Evolutionary conservation across 176 grass and related monocot species (phyloP), one percentile per base, ranked within the genome.

Genomic region (Aechmea fasciata): DNA sequence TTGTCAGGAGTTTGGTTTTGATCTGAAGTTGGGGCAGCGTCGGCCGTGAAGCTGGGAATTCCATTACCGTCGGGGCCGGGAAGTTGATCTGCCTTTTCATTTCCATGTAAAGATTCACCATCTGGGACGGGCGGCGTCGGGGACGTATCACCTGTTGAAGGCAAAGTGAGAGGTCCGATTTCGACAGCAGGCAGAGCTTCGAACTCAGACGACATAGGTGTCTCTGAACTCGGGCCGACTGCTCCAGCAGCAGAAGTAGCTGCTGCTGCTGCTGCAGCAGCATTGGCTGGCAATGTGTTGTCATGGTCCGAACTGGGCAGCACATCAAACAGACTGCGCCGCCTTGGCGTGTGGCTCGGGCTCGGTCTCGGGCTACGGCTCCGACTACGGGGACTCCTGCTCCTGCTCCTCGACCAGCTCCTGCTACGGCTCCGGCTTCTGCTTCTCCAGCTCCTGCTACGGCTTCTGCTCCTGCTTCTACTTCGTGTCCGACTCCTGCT

Each of bases 401-500:
- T 67, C 50, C 72, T 63, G 54, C 94, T 92, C 50, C 71, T 85
- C 69, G 88, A 91, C 9, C 73, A 71, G 65, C 90, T 89, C 11
- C 68, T 57, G 73, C 85, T 88, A 11, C 64, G 68, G 71, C 88
- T 84, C 50, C 67, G 22, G 66, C 85, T 84, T 51, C 78, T 12
- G 41, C 86, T 10, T 17, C 86, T 90, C 8, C 63, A 29, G 67
- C 87, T 87, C 2, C 63, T 15, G 1, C 70, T 79, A 70, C 88
- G 63, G 49, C 93, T 96, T 48, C 86, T 65, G 51, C 89, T 89
- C 47, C 72, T 54, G 50, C 89, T 97, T 10, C 83, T 77, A 29
- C 94, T 99, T 1, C 89, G 69, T 13, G 80, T 82, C 62, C 83
- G 59, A 68, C 88, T 91, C 66, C 84, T 71, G 66, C 87, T 96